Base-by-base conservation (phyloP, 805 yeast species). In the Yamadazyma endophytica region DNA sequence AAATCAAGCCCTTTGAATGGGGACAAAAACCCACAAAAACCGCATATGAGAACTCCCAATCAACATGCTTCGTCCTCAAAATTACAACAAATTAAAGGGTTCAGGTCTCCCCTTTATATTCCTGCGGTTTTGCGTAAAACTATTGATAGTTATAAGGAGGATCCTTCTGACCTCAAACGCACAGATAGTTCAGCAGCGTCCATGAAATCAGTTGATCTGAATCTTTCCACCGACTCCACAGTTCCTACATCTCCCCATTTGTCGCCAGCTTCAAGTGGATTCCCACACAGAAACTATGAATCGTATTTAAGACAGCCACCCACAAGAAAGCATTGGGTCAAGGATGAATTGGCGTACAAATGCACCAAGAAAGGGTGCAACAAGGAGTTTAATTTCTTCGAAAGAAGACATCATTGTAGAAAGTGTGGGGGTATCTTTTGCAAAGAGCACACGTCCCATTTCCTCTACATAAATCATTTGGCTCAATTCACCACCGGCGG, bases 361-460 rank as follows among this genome's bases (percentile, higher is more conserved):
- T 90, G 97, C 54, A 69, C 74, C 9, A 68, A 71, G 15, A 40
- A 49, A 4, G 6, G 36, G 16, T 90, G 97, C 58, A 62, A 69
- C 31, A 75, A 71, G 46, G 51, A 66, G 12, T 89, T 90, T 60
- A 80, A 88, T 21, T 79, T 79, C 46, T 82, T 78, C 64, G 96
- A 73, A 53, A 73, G 89, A 46, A 70, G 79, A 41, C 95, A 84
- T 50, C 95, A 84, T 61, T 84, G 95, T 52, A 73, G 95, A 32
- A 79, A 80, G 51, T 84, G 95, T 55, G 95, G 95, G 21, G 86
- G 82, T 24, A 74, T 84, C 13, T 84, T 75, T 48, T 84, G 95
- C 54, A 75, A 77, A 20, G 76, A 72, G 38, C 89, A 85, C 54
- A 69, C 79, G 4, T 61, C 71, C 6, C 79, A 76, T 46, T 63